Base-by-base conservation (phyloP, 106 monocot genomes). In the Chionographis japonica region DNA sequence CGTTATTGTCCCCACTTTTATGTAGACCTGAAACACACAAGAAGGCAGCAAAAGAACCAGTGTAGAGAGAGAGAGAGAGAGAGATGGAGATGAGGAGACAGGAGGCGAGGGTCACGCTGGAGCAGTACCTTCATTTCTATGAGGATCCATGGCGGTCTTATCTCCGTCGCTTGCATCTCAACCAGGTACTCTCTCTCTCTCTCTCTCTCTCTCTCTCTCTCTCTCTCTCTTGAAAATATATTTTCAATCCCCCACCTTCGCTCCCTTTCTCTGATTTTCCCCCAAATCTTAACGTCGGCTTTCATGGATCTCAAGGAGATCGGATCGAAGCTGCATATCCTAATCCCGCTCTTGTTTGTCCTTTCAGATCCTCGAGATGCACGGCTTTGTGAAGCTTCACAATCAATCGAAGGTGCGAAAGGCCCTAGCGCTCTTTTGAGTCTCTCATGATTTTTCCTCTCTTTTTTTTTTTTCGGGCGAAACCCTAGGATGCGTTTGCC, bases 71-170 rank as follows among this genome's bases (percentile, higher is more conserved):
- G 27, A 27, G 27, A 27, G 42, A 62, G 42, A 16, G 62, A 40
- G 13, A 15, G 16, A n/a, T 4, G n/a, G 7, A 18, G 53, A 53
- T 37, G 37, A 67, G 8, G 38, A 14, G 4, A 37, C 8, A 0
- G 12, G 52, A 52, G n/a, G n/a, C 14, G 37, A 37, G 5, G 52
- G 6, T 67, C 6, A n/a, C 54, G 2, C 66, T 67, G 15, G 66
- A 67, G 66, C 37, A n/a, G 15, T 67, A 67, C 53, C 15, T 67
- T 38, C 52, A 53, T 37, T 54, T 67, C 66, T 67, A 67, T 37
- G 36, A n/a, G 7, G 7, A 67, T 16, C 53, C 16, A 53, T 52
- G 66, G 15, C 4, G 37, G 4, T 35, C 37, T 36, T 36, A 52
- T 4, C 15, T 38, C 66, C 36, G 15, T 8, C 53, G 52, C n/a